Base-by-base conservation (phyloP, 139 green algal species). In the Picochlorum sp. region DNA sequence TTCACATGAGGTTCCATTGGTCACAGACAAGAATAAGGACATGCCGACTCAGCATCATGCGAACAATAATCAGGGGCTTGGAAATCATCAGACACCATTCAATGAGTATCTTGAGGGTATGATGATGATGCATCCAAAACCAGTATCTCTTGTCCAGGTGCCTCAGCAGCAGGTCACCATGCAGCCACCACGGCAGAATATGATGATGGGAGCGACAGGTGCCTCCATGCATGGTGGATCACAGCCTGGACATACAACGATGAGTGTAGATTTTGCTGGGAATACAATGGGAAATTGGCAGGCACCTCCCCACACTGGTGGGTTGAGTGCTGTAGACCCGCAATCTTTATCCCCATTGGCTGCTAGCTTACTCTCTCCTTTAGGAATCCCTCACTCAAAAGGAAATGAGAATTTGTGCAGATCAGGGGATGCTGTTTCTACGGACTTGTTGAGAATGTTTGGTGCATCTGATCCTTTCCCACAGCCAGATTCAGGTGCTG, bases 311-410 rank as follows among this genome's bases (percentile, higher is more conserved):
- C 34, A 41, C 34, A 9, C 8, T 11, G 34, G 34, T 41, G 34
- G 34, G 8, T 11, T 41, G 8, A 9, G 8, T 41, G 0, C 34
- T 6, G 14, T 54, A 54, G 47, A 54, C 15, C 18, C n/a, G 0
- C 47, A 30, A 16, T 26, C 44, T 7, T 23, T 76, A 14, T 67
- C 62, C 9, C 69, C 69, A 13, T 45, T 75, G 26, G 69, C 69
- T 26, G 62, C 51, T 15, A 66, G 54, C 52, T 57, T 75, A 51
- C 54, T 75, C 34, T 63, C 45, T 30, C 70, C 70, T 18, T 60
- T 76, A 21, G 69, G 55, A 30, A 38, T 59, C 2, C 21, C 20
- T 7, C 18, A 30, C 13, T 8, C 21, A 38, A 34, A 34, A 59
- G 23, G 15, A 6, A 5, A 34, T 18, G 23, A 59, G 20, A 34